Conservation (phyloP, 352 stramenopile genomes). For the Globisporangium takayamanum region DNA sequence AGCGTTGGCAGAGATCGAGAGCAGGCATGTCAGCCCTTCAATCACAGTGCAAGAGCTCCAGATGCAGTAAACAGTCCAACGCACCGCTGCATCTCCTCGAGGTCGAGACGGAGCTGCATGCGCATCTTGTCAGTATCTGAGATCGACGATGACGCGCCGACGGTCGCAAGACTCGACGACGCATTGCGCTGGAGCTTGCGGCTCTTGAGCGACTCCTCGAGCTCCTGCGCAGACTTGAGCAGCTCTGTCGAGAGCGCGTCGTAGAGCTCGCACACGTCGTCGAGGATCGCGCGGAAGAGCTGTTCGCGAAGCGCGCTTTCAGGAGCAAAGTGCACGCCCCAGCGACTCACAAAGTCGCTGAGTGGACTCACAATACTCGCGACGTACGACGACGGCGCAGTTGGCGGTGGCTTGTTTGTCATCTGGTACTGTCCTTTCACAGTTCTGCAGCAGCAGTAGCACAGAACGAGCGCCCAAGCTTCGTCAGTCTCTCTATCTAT, state of each 20-base stretch:
- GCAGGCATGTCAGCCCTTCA: neutral
- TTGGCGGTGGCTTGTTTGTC: conserved; percentile 82
- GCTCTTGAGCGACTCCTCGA: conserved; percentile 86
- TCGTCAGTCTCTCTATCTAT: too few relatives aligned
- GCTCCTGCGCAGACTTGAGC: conserved; percentile 65
- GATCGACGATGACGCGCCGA: conserved; percentile 20
- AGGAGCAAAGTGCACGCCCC: conserved; percentile 48
- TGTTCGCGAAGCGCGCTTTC: conserved; percentile 23
- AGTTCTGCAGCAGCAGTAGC: conserved; percentile 27
- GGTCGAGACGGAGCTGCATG: conserved; percentile 66
- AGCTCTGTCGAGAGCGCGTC: conserved; percentile 61
- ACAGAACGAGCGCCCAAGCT: neutral
- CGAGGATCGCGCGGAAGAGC: conserved; percentile 49
- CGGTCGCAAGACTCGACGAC: conserved; percentile 13
- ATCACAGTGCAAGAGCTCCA: neutral
- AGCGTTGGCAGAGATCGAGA: neutral
- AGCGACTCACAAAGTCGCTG: conserved; percentile 63
- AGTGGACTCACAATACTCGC: conserved; percentile 71
- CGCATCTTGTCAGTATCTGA: conserved; percentile 87
- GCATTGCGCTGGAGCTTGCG: conserved; percentile 71
- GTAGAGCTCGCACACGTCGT: conserved; percentile 55
- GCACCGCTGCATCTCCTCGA: conserved; percentile 68
- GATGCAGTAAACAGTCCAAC: neutral
- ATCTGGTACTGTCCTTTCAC: conserved; percentile 89
- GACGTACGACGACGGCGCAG: conserved; percentile 63